Evolutionary conservation across 305 asterid species (phyloP), one percentile per base, ranked within the genome.

Genomic region (Coffea humblotiana): DNA sequence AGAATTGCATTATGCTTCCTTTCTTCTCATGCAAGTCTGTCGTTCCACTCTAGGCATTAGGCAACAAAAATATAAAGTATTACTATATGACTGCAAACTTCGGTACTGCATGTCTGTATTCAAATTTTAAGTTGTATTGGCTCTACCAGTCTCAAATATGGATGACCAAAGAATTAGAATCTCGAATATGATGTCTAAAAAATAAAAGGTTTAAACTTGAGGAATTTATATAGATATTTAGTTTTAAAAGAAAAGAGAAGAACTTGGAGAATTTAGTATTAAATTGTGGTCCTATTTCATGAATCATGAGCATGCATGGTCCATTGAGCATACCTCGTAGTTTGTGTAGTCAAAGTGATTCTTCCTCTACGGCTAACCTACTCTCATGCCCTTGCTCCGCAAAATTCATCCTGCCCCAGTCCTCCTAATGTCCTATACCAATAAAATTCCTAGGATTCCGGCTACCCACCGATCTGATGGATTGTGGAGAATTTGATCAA

Each of bases 21-120:
- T 81, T 78, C 87, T 84, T 84, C 83, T 74, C 81, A 74, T 84
- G 85, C 83, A 84, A 84, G 87, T 72, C 47, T 84, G 87, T 81
- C 85, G 78, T 77, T 69, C 80, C 82, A 81, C 48, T 66, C 75
- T n/a, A 68, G 56, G 82, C 79, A 73, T 15, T 32, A 78, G 73
- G 70, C 37, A 82, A 47, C 21, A 72, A 65, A 82, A 80, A 72
- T 68, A 29, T 1, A 29, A 29, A 29, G 32, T 29, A 29, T 29
- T 71, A 43, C 54, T 56, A 73, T 51, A 48, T 56, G 23, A 32
- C 16, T 16, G 58, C 19, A 72, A 54, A 78, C 12, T 6, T 60
- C n/a, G 8, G 25, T n/a, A n/a, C 13, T 37, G 45, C 43, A n/a
- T 61, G 47, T 40, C 49, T 27, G 8, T 19, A 23, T 77, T 77